A percentile compares a stretch with the other conserved stretches of the same genome.
These are phyloP conservation scores for Clonostachys chloroleuca DNA, from an alignment of 2,329 filamentous ascomycete species.

Conservation along the genomic window DNA sequence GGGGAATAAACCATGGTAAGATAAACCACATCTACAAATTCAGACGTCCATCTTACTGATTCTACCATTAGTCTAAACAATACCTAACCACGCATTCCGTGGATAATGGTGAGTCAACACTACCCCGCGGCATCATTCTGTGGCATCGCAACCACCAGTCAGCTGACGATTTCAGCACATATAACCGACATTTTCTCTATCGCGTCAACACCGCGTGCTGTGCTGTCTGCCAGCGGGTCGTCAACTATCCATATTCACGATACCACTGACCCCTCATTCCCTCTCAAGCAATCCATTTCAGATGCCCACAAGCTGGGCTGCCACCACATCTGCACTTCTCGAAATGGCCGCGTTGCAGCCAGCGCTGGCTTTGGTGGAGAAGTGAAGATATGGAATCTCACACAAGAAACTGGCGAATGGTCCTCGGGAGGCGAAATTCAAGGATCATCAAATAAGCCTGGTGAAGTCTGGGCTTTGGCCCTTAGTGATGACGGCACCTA, in stretches of 20 bases:
- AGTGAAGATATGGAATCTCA: conserved; percentile 73
- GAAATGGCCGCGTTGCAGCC: conserved; percentile 67
- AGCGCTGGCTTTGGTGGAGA: conserved; percentile 89
- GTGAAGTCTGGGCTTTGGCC: conserved; percentile 82
- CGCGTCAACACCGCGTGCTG: conserved; percentile 65
- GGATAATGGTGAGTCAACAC: conserved; percentile 63
- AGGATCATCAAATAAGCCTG: conserved; percentile 46
- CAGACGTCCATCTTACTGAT: background rate
- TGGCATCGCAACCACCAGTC: conserved; percentile 5
- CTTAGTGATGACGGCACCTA: conserved; percentile 80
- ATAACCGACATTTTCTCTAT: conserved; percentile 80
- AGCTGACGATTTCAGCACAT: conserved; percentile 55
- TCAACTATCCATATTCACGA: conserved; percentile 79
- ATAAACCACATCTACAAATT: background rate
- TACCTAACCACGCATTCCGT: conserved; percentile 91
- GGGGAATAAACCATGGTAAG: background rate
- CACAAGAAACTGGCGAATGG: conserved; percentile 53
- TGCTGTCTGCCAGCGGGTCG: conserved; percentile 82
- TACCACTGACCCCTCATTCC: conserved; percentile 66
- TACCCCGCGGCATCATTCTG: conserved; percentile 14
- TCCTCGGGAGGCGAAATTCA: conserved; percentile 32
- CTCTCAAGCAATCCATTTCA: conserved; percentile 73
- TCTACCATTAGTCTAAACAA: conserved; percentile 77
- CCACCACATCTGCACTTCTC: conserved; percentile 76
- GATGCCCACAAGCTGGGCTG: conserved; percentile 83